Base-by-base conservation (phyloP, 352 stramenopile species). In the Aphanomyces invadans region DNA sequence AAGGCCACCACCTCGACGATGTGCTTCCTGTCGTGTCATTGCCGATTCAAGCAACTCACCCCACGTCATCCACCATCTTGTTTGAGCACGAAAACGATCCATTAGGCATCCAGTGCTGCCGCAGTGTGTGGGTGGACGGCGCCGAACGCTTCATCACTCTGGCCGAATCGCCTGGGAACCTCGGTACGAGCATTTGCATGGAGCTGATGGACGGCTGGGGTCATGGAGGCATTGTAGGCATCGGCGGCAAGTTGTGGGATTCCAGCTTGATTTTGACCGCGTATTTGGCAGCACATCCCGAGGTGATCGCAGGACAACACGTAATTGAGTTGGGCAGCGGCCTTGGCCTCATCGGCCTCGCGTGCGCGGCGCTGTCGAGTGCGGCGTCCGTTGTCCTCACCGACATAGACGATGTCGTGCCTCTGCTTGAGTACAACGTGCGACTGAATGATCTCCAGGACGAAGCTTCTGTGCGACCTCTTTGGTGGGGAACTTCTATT, bases 161-260 rank as follows among this genome's bases (percentile, higher is more conserved):
- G 23, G 83, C 81, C 17, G 83, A 92, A 69, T 89, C 83, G 2
- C 83, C 81, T 17, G 83, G 83, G 5, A 86, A 83, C 33, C 71
- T 92, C 1, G 83, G 77, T 86, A 75, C 26, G 62, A n/a, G n/a
- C n/a, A n/a, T n/a, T n/a, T n/a, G n/a, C n/a, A n/a, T n/a, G n/a
- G n/a, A n/a, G n/a, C n/a, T n/a, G n/a, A n/a, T n/a, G n/a, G n/a
- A n/a, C n/a, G n/a, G n/a, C n/a, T n/a, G n/a, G n/a, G 52, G 29
- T 26, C 66, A 68, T 70, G 57, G 33, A 19, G n/a, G 23, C 28
- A 29, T 25, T 42, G 45, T 56, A 86, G 78, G 83, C 25, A 92
- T 92, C 61, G 83, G 78, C 42, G 83, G 83, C n/a, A 92, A 92
- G 63, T 65, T 92, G 17, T 92, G 83, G 83, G 83, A 92, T 70